A percentile compares a stretch with the other conserved stretches of the same genome.
phyloP scores from a whole-genome alignment of 1,139 yeast genomes.

The Debaryomyces subglobosus region DNA sequence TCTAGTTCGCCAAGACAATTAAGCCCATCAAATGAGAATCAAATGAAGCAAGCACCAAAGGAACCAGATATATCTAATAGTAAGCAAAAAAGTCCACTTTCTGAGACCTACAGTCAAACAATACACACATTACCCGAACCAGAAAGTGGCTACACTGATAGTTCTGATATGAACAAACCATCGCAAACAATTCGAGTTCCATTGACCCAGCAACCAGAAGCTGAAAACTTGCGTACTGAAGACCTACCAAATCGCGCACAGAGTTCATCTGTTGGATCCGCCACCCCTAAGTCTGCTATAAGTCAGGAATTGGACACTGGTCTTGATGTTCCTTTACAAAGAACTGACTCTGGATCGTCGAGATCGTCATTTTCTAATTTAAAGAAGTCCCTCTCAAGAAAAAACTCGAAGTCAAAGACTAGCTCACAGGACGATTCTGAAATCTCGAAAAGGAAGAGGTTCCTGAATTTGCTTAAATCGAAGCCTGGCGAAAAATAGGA shows the following conservation, averaged over 20 bases:
- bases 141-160: background rate
- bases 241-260: background rate
- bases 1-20: background rate
- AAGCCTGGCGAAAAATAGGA: background rate
- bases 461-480: slow-evolving; percentile 3
- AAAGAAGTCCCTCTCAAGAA: slow-evolving; percentile 4
- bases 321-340: background rate
- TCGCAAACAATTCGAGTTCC: background rate
- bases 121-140: background rate
- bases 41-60: background rate
- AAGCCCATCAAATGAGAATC: background rate
- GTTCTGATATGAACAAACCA: background rate
- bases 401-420: slow-evolving; percentile 3
- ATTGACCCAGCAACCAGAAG: background rate
- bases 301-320: background rate
- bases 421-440: slow-evolving; percentile 1
- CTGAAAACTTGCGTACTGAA: background rate
- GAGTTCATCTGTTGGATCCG: background rate
- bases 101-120: background rate
- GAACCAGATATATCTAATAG: background rate
- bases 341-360: slow-evolving; percentile 2
- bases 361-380: background rate
- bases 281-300: background rate
- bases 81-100: background rate
- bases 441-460: slow-evolving; percentile 1